phyloP scores from a whole-genome alignment of 306 rosid genomes.

The Lotus japonicus region DNA sequence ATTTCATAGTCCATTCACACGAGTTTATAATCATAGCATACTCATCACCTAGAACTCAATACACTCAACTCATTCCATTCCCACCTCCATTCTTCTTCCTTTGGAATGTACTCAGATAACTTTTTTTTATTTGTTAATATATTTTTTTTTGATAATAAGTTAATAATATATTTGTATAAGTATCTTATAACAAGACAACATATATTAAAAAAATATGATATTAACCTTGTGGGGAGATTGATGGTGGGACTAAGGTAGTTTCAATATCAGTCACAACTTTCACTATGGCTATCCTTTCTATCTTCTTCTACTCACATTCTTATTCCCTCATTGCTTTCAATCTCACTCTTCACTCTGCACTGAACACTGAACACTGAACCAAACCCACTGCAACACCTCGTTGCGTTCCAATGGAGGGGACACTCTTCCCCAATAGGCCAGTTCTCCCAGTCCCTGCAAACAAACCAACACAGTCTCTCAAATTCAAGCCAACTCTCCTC shows the following conservation, averaged over 20 bases:
- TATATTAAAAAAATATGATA: too few species aligned
- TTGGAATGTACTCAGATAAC: too few species aligned
- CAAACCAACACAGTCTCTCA: constrained; percentile 41
- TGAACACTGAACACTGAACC: not conserved
- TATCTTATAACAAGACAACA: too few species aligned
- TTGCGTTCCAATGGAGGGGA: constrained; percentile 57
- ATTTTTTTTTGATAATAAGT: too few species aligned
- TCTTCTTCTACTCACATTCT: not conserved
- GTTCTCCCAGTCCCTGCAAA: constrained; percentile 44
- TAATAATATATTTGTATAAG: too few species aligned
- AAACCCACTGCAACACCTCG: not conserved
- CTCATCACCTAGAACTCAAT: too few species aligned
- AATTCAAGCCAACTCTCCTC: constrained; percentile 49
- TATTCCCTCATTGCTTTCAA: not conserved
- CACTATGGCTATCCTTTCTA: not conserved
- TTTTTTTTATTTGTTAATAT: too few species aligned
- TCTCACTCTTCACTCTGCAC: not conserved
- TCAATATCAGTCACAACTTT: not conserved
- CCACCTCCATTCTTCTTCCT: too few species aligned
- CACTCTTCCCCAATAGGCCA: constrained; percentile 63
- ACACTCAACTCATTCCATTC: too few species aligned
- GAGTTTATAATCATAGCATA: too few species aligned
- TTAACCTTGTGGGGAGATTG: too few species aligned
- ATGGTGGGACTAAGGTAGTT: not conserved
- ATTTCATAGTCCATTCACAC: too few species aligned